These are phyloP conservation scores for Poa pratensis DNA, from an alignment of 176 grass and related monocot species.

Conservation along the genomic window DNA sequence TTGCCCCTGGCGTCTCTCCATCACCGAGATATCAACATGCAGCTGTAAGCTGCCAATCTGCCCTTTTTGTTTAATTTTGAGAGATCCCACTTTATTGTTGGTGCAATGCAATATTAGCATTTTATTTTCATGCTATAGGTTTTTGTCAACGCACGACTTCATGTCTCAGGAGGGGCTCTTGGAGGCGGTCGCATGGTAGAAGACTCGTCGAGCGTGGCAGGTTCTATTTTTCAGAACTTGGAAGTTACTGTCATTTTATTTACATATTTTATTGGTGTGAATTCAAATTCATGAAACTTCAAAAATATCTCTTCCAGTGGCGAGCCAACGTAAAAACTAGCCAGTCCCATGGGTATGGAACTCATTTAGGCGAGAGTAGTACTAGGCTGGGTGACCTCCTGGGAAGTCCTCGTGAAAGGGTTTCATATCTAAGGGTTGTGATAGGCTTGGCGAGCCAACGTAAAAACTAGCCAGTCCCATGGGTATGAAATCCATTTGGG, in stretches of 20 bases:
- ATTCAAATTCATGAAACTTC: neutral
- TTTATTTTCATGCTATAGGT: slow-evolving; percentile 60
- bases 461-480: too few relatives aligned
- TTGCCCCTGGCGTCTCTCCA: slow-evolving; percentile 95
- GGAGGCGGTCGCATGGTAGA: slow-evolving; percentile 99
- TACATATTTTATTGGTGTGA: neutral
- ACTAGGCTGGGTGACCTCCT: too few relatives aligned
- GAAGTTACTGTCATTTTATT: slow-evolving; percentile 19
- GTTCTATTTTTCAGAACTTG: slow-evolving; percentile 43
- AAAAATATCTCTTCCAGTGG: too few relatives aligned
- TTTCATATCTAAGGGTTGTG: too few relatives aligned
- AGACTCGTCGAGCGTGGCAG: slow-evolving; percentile 93
- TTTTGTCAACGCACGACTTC: slow-evolving; percentile 99
- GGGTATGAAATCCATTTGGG: too few relatives aligned
- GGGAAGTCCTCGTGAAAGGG: too few relatives aligned
- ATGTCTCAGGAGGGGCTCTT: slow-evolving; percentile 99
- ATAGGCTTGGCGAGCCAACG: too few relatives aligned
- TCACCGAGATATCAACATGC: slow-evolving; percentile 99
- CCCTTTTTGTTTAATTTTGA: slow-evolving; percentile 38
- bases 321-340: too few relatives aligned
- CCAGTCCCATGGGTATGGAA: too few relatives aligned
- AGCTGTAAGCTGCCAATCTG: slow-evolving; percentile 66
- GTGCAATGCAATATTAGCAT: slow-evolving; percentile 35
- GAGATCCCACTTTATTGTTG: slow-evolving; percentile 13
- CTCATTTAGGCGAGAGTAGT: too few relatives aligned